Percentiles rank a stretch among this genome's conserved stretches.
These are phyloP conservation scores for Eremothecium sinecaudum DNA, from an alignment of 1,139 yeast genomes.

Conservation along the genomic window DNA sequence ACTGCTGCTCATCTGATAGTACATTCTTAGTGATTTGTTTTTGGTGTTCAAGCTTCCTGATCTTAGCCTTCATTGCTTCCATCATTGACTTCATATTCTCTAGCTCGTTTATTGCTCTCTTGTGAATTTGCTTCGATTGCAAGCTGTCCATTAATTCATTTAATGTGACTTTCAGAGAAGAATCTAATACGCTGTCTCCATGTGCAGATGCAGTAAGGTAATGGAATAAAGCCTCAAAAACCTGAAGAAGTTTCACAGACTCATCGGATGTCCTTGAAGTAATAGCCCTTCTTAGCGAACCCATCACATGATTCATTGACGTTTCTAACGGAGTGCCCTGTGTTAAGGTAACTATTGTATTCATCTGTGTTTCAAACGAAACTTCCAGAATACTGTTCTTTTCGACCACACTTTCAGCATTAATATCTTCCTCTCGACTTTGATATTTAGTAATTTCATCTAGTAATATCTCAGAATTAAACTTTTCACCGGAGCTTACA, in stretches of 20 bases:
- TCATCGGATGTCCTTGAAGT: conserved; percentile 27
- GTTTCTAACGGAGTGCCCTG: conserved; percentile 22
- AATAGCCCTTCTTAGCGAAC: conserved; percentile 16
- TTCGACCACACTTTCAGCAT: conserved; percentile 27
- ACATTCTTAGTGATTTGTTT: conserved; percentile 46
- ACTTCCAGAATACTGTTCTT: conserved; percentile 3
- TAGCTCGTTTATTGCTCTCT: conserved; percentile 63
- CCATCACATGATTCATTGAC: conserved; percentile 18
- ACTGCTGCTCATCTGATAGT: conserved; percentile 55
- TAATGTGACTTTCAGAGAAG: conserved; percentile 65
- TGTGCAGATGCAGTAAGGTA: conserved; percentile 49
- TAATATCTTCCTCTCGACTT: conserved; percentile 45
- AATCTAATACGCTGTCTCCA: conserved; percentile 38
- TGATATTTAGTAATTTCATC: conserved; percentile 52
- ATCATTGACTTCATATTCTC: conserved; percentile 34
- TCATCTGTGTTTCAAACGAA: conserved; percentile 17
- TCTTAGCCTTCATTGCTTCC: conserved; percentile 51
- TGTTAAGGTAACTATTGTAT: conserved; percentile 16
- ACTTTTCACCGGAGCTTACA: conserved; percentile 26
- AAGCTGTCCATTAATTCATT: conserved; percentile 62
- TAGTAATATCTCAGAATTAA: conserved; percentile 47
- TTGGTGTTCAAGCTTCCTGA: conserved; percentile 57
- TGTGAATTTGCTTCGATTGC: conserved; percentile 78
- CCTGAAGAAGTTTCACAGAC: conserved; percentile 26
- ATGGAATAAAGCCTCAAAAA: conserved; percentile 63